Evolutionary conservation across 129 eudicot genomes (phyloP).

Genomic region (Saposhnikovia divaricata): DNA sequence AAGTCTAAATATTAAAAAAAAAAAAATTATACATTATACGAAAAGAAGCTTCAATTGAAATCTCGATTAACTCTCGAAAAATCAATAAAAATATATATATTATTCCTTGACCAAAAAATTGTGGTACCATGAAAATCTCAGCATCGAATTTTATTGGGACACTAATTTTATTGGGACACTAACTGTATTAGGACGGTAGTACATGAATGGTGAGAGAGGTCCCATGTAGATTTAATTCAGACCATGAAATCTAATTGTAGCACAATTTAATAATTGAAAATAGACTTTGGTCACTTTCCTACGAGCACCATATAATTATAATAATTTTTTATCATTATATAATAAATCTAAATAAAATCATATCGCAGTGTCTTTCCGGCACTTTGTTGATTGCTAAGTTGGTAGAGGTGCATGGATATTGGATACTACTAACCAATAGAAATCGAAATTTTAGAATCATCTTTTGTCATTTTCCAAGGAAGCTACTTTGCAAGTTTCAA

Average conservation of each 20-base stretch:
- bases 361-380: background rate
- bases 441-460: background rate
- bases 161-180: too few species aligned
- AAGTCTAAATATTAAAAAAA: too few species aligned
- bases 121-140: too few species aligned
- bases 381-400: slow-evolving; percentile 1
- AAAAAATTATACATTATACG: too few species aligned
- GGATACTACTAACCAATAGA: background rate
- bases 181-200: background rate
- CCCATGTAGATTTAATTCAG: slow-evolving; percentile 4
- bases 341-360: background rate
- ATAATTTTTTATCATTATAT: background rate
- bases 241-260: background rate
- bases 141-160: too few species aligned
- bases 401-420: background rate
- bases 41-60: too few species aligned
- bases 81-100: too few species aligned
- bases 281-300: background rate
- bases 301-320: background rate
- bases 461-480: slow-evolving; percentile 3
- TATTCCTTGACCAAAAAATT: too few species aligned
- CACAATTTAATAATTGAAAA: background rate
- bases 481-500: background rate
- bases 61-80: too few species aligned
- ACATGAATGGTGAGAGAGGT: slow-evolving; percentile 1